phyloP scores from a whole-genome alignment of 1,284 basidiomycete genomes.

The Erythrobasidium hasegawianum region DNA sequence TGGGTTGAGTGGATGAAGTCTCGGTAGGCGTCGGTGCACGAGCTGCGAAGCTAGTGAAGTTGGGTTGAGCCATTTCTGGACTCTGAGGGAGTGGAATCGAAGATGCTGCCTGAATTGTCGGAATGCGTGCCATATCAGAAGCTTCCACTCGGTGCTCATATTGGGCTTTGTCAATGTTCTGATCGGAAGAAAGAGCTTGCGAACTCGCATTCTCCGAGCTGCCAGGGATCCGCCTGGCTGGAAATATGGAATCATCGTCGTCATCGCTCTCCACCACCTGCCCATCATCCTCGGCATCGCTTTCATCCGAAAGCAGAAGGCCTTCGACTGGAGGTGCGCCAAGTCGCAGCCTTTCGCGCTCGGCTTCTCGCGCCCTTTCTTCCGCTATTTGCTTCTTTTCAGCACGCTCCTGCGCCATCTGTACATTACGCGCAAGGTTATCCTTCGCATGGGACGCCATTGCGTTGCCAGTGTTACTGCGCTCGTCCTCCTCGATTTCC shows the following conservation, averaged over 20 bases:
- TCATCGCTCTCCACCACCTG: constrained; percentile 50
- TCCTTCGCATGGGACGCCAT: constrained; percentile 22
- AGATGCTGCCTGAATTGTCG: too few species aligned
- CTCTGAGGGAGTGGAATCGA: too few species aligned
- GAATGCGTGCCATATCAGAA: too few species aligned
- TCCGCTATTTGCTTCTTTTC: constrained; percentile 9
- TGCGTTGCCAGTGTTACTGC: constrained; percentile 6
- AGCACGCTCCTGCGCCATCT: constrained; percentile 27
- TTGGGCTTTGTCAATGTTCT: too few species aligned
- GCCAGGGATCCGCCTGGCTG: constrained; percentile 1
- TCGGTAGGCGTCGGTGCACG: too few species aligned
- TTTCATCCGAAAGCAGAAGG: constrained; percentile 72
- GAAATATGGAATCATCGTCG: constrained; percentile 44
- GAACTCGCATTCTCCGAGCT: too few species aligned
- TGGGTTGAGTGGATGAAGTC: too few species aligned
- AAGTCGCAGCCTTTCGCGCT: constrained; percentile 28
- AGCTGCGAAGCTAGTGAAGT: too few species aligned
- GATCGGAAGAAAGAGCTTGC: too few species aligned
- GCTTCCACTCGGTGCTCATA: too few species aligned
- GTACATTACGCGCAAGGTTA: constrained; percentile 29
- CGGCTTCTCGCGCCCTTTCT: constrained; percentile 32
- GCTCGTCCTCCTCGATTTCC: constrained; percentile 15
- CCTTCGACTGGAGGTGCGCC: constrained; percentile 30
- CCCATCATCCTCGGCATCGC: constrained; percentile 62
- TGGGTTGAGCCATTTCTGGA: too few species aligned